phyloP scores from a whole-genome alignment of 345 rosid species.

The Psidium friedrichsthalianum region DNA sequence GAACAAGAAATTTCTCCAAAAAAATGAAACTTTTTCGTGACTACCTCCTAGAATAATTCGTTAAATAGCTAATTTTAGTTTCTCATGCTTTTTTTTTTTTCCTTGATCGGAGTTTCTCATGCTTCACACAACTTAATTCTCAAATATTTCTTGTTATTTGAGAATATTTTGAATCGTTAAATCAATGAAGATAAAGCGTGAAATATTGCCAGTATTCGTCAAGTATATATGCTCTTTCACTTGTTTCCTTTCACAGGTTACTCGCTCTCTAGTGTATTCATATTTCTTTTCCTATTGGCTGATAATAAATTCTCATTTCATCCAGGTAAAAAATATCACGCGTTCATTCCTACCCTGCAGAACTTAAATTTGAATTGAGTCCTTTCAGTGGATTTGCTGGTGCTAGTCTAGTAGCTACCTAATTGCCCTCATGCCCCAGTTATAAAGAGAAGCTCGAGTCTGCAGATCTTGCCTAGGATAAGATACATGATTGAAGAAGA shows the following conservation, averaged over 20 bases:
- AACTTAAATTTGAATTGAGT: neutral
- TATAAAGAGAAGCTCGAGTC: neutral
- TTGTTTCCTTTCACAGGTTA: neutral
- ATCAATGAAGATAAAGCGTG: neutral
- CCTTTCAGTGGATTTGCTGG: neutral
- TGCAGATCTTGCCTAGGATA: neutral
- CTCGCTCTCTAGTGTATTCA: neutral
- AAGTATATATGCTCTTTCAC: neutral
- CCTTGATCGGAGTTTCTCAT: too few relatives aligned
- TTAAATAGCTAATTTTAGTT: neutral
- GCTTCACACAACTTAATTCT: neutral
- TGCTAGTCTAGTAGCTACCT: neutral
- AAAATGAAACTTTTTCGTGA: neutral
- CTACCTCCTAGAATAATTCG: neutral
- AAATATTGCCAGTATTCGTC: neutral
- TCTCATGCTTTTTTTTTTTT: neutral
- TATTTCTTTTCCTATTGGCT: neutral
- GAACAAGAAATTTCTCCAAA: neutral
- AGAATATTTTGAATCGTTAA: neutral
- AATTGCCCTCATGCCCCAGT: neutral
- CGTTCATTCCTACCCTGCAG: neutral
- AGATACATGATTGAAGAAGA: neutral
- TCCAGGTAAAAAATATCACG: neutral
- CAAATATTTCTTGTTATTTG: neutral
- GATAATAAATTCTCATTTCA: neutral